A percentile compares a stretch with the other conserved stretches of the same genome.
Evolutionary conservation across 1,284 basidiomycete genomes (phyloP).

Genomic region (Stereum hirsutum): DNA sequence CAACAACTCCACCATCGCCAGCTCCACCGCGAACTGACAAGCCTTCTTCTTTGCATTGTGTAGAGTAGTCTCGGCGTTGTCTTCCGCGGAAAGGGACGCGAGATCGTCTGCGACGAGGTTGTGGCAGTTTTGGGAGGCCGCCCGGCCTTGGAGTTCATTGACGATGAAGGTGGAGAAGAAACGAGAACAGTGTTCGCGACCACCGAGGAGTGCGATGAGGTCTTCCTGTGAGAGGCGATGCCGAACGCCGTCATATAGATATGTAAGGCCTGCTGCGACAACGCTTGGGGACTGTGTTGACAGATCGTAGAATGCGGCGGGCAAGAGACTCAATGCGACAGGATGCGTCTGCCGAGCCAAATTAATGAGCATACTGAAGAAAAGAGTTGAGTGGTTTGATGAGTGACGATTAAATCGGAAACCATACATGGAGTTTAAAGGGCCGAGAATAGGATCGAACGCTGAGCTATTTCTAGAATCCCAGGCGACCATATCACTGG

Average conservation of each 20-base stretch:
- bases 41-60: constrained; percentile 38
- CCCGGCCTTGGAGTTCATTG: constrained; percentile 55
- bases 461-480: constrained; percentile 43
- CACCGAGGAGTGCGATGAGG: constrained; percentile 48
- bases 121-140: constrained; percentile 38
- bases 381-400: constrained; percentile 16
- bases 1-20: constrained; percentile 60
- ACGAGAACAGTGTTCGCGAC: constrained; percentile 59
- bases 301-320: constrained; percentile 44
- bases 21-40: constrained; percentile 63
- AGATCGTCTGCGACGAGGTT: constrained; percentile 35
- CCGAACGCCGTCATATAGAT: constrained; percentile 14
- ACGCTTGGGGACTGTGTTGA: constrained; percentile 37
- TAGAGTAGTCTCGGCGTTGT: too few relatives aligned
- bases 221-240: constrained; percentile 38
- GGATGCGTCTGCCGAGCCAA: constrained; percentile 33
- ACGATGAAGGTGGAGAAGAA: constrained; percentile 69
- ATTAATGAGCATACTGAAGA: constrained; percentile 28
- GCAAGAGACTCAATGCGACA: constrained; percentile 27
- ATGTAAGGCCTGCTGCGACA: constrained; percentile 24
- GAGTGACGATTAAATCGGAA: not conserved
- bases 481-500: constrained; percentile 48
- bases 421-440: constrained; percentile 61
- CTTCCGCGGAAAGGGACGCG: too few relatives aligned
- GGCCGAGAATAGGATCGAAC: constrained; percentile 42